Evolutionary conservation across 805 yeast species (phyloP), one percentile per base, ranked within the genome.

Genomic region (Suhomyces canberraensis): DNA sequence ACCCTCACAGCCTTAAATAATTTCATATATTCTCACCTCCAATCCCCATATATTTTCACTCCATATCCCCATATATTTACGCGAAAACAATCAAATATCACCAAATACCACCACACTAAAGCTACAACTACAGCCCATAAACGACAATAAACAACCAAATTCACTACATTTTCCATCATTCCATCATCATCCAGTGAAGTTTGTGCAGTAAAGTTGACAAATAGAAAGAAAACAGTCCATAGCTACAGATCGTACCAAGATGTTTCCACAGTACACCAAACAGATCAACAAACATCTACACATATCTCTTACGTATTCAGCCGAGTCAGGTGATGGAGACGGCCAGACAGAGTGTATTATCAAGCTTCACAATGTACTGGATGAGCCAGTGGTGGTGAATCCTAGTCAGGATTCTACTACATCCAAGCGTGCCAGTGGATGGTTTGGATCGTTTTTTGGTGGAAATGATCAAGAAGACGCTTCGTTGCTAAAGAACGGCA

Each of bases 301-400:
- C 8, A 40, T 60, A 13, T 44, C 54, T 1, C 32, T 60, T 9
- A 37, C 36, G 6, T 56, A 56, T 40, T 11, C 42, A 17, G 34
- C 31, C 1, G 47, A 39, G 11, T 33, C 11, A 9, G 13, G 6
- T 6, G 13, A 8, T n/a, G 6, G 6, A 5, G 5, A 8, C 6
- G 26, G 13, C 11, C 26, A 32, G n/a, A 16, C 36, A 7, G 58
- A 56, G 29, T 56, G 61, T 41, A 11, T 42, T 20, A 34, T 59
- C 8, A 42, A 42, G 8, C 57, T 60, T 36, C 45, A 47, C 16
- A 58, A 59, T 40, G 46, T 41, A 3, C 49, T 39, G 50, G 33
- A 48, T 18, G 31, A 40, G 13, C 33, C 20, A 7, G 27, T 48
- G 3, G 27, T 27, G 8, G 34, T 48, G 18, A 48, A 50, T 22